These are phyloP conservation scores for Theileria parva DNA, from an alignment of 169 alveolate species.

Conservation along the genomic window DNA sequence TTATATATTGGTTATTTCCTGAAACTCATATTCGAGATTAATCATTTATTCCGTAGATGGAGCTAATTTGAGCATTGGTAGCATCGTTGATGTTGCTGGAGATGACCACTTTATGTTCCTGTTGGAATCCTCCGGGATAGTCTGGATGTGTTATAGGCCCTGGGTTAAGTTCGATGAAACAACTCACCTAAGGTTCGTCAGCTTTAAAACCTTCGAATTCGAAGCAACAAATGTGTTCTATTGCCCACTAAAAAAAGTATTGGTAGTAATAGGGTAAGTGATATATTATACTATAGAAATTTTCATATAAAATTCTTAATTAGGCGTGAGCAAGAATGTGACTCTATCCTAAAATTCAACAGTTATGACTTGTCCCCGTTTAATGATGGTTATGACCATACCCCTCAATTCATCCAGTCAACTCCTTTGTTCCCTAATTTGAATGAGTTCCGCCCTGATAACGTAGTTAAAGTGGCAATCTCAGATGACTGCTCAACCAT, in stretches of 20 bases:
- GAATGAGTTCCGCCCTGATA: constrained; percentile 29
- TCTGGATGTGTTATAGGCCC: constrained; percentile 26
- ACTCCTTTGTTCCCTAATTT: constrained; percentile 44
- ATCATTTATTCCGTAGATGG: constrained; percentile 18
- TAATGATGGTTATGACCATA: neutral
- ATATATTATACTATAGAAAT: neutral
- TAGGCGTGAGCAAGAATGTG: constrained; percentile 60
- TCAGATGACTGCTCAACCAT: constrained; percentile 35
- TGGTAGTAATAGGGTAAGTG: constrained; percentile 53
- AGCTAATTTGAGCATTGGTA: constrained; percentile 15
- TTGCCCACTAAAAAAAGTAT: constrained; percentile 25
- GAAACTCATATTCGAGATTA: neutral
- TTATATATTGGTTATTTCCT: too few species aligned
- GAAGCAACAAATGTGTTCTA: constrained; percentile 50
- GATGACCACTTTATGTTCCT: constrained; percentile 47
- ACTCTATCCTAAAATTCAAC: constrained; percentile 58
- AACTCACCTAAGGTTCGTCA: constrained; percentile 14
- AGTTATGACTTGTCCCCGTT: constrained; percentile 31
- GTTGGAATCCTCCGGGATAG: constrained; percentile 58
- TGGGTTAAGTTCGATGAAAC: constrained; percentile 16
- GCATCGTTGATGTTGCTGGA: constrained; percentile 56
- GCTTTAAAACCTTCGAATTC: constrained; percentile 45
- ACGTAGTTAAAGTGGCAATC: constrained; percentile 17
- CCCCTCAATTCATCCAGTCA: constrained; percentile 51
- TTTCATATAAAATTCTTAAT: neutral